These are phyloP conservation scores for Chlorella sp. DNA, from an alignment of 139 green algal genomes.

Conservation along the genomic window DNA sequence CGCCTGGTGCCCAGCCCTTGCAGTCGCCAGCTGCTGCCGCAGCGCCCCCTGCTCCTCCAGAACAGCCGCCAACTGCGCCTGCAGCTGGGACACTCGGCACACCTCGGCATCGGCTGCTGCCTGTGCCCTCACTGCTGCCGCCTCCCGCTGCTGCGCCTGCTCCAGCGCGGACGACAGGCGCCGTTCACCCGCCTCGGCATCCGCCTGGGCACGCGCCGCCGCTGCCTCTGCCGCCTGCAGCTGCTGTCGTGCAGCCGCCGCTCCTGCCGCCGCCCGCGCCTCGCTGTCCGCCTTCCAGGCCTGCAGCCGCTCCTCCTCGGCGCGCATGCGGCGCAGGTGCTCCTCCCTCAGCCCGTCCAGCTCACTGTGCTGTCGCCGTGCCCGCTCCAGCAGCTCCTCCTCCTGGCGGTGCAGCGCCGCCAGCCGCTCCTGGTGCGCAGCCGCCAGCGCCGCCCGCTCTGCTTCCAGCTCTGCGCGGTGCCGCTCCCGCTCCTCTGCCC, in stretches of 20 bases:
- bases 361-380: neutral
- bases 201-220: neutral
- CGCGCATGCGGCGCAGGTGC: constrained; percentile 3
- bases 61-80: neutral
- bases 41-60: constrained; percentile 12
- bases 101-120: constrained; percentile 1
- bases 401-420: constrained; percentile 16
- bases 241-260: neutral
- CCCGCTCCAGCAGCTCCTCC: constrained; percentile 21
- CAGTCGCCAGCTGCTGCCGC: constrained; percentile 18
- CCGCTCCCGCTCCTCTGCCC: neutral
- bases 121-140: neutral
- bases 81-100: neutral
- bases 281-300: neutral
- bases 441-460: constrained; percentile 7
- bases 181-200: neutral
- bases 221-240: neutral
- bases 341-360: constrained; percentile 10
- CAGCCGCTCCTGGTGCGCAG: constrained; percentile 15
- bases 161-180: neutral
- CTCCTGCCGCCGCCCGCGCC: neutral
- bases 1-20: neutral
- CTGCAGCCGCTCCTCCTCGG: constrained; percentile 16
- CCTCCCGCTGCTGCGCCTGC: neutral
- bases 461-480: neutral